Base-by-base conservation (phyloP, 108 stramenopile genomes). In the Cylindrotheca closterium region DNA sequence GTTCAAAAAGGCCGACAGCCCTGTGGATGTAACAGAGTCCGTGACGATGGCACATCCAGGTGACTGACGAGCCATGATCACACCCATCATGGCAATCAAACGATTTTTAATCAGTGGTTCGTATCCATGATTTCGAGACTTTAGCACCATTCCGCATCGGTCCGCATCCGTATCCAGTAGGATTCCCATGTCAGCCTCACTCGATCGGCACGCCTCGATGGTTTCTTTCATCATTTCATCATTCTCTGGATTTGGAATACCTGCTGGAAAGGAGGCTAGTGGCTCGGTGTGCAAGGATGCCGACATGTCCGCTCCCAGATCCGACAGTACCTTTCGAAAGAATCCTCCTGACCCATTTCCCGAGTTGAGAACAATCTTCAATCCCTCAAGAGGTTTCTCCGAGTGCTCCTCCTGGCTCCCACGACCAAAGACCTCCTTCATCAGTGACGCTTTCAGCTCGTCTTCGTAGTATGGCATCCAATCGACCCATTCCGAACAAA, bases 111-210 rank as follows among this genome's bases (percentile, higher is more conserved):
- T 87, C 28, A 94, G 27, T 2, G 86, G 76, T 62, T 91, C 88
- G 66, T 86, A 91, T 51, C 63, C 25, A 4, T 50, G 45, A 34
- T 46, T 48, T 30, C 79, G 58, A 37, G 85, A 86, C 18, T 80
- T 75, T 10, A 42, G 37, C 8, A 94, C 77, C 61, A 94, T 82
- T 15, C 93, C 93, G 28, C 83, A 78, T 32, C 93, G 86, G 70
- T 94, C 93, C 8, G 87, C 89, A 77, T 94, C 93, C 34, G 89
- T 91, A 68, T 94, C 93, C 58, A 94, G 79, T 78, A 94, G 74
- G 27, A 94, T 81, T 4, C 88, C 93, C 31, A 94, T 56, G 56
- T 94, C 89, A 30, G 89, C 93, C 60, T 81, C 57, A 3, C 73
- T 71, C 22, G 55, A 57, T 53, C 78, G 59, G 51, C 89, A 91